These are phyloP conservation scores for Erodium texanum DNA, from an alignment of 441 rosid species.

Conservation along the genomic window DNA sequence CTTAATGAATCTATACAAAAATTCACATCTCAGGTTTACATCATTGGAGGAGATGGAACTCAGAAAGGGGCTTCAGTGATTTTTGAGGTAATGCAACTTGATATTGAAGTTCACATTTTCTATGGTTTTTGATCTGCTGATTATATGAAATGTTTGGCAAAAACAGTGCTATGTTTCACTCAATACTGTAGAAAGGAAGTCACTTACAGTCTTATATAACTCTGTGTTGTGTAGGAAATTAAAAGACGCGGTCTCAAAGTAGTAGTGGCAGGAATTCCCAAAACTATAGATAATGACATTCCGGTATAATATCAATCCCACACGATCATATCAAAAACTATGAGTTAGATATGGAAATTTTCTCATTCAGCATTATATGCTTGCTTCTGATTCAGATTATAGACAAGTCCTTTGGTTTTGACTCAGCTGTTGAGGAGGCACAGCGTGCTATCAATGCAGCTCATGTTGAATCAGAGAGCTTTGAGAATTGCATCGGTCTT, in stretches of 20 bases:
- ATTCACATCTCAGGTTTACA: slow-evolving; percentile 37
- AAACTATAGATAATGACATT: slow-evolving; percentile 93
- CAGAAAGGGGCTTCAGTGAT: slow-evolving; percentile 78
- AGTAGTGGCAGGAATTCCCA: slow-evolving; percentile 82
- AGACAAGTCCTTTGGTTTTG: slow-evolving; percentile 93
- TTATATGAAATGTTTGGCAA: too few relatives aligned
- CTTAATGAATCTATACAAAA: too few relatives aligned
- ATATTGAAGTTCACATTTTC: too few relatives aligned
- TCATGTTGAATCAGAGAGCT: slow-evolving; percentile 85
- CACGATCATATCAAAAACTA: not conserved
- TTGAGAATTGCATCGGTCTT: slow-evolving; percentile 82
- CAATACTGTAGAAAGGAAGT: too few relatives aligned
- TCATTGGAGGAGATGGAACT: slow-evolving; percentile 93
- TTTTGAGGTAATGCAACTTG: slow-evolving; percentile 46
- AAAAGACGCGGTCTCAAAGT: slow-evolving; percentile 88
- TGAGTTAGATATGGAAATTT: not conserved
- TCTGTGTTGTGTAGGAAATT: slow-evolving; percentile 42
- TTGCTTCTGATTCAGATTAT: slow-evolving; percentile 38
- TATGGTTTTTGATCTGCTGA: too few relatives aligned
- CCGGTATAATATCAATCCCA: slow-evolving; percentile 26
- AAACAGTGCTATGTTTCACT: too few relatives aligned
- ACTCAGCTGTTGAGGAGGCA: slow-evolving; percentile 98
- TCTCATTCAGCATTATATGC: not conserved
- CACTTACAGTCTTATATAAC: not conserved
- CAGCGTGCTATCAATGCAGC: slow-evolving; percentile 97